A percentile compares a stretch with the other conserved stretches of the same genome.
Conservation (phyloP, 345 rosid species). For the Heritiera littoralis region DNA sequence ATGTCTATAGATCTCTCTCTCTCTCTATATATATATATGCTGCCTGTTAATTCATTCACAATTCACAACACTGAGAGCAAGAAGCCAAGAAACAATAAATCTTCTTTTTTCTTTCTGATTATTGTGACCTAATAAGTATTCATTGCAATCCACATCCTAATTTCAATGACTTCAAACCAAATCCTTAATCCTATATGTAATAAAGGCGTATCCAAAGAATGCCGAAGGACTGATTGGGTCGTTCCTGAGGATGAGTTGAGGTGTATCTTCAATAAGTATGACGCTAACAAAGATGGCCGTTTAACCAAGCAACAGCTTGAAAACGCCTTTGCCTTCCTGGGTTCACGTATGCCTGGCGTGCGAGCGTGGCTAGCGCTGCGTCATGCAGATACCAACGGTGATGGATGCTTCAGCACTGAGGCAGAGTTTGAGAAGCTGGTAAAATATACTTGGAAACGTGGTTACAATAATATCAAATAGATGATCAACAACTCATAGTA, state of each 20-base stretch:
- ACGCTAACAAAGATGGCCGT: constrained; percentile 23
- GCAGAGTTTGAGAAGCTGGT: constrained; percentile 16
- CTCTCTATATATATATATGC: too few relatives aligned
- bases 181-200: too few relatives aligned
- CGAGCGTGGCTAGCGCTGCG: constrained; percentile 15
- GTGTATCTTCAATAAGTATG: constrained; percentile 13
- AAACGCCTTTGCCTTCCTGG: constrained; percentile 22
- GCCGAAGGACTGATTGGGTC: too few relatives aligned
- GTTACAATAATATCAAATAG: constrained; percentile 3
- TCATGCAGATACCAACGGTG: constrained; percentile 24
- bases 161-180: too few relatives aligned
- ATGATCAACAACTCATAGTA: not conserved
- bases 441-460: constrained; percentile 9
- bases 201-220: too few relatives aligned
- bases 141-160: too few relatives aligned
- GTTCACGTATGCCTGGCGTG: constrained; percentile 19
- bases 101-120: too few relatives aligned
- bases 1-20: too few relatives aligned
- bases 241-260: constrained; percentile 23
- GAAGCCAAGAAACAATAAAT: too few relatives aligned
- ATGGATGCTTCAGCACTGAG: constrained; percentile 20
- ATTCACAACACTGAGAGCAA: too few relatives aligned
- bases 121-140: too few relatives aligned
- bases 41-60: too few relatives aligned
- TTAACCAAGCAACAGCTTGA: constrained; percentile 29